A percentile compares a stretch with the other conserved stretches of the same genome.
Conservation (phyloP, 192 early-diverging fungal genomes). For the Geranomyces michiganensis region DNA sequence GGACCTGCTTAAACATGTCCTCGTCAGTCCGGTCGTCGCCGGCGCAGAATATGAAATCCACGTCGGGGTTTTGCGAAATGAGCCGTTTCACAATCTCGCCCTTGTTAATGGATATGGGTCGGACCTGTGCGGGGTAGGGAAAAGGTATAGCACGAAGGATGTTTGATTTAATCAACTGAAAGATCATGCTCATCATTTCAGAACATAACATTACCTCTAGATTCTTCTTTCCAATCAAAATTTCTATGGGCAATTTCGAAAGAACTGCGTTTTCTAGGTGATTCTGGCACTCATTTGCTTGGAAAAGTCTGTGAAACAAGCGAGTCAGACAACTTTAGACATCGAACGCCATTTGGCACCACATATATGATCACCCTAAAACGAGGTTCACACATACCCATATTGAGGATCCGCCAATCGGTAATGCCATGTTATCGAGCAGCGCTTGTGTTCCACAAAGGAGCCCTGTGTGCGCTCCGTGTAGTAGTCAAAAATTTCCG, state of each 20-base stretch:
- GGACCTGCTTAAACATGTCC: slow-evolving; percentile 89
- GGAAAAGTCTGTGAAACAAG: slow-evolving; percentile 60
- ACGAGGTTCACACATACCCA: slow-evolving; percentile 50
- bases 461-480: slow-evolving; percentile 94
- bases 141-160: neutral
- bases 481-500: slow-evolving; percentile 92
- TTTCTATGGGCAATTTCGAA: slow-evolving; percentile 92
- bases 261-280: slow-evolving; percentile 89
- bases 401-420: slow-evolving; percentile 93
- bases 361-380: too few relatives aligned
- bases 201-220: slow-evolving; percentile 62
- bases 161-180: too few relatives aligned
- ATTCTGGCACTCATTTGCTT: slow-evolving; percentile 97
- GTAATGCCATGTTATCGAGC: slow-evolving; percentile 97
- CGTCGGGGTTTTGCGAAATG: slow-evolving; percentile 59
- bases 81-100: slow-evolving; percentile 95
- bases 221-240: slow-evolving; percentile 95
- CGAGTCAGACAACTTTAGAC: too few relatives aligned
- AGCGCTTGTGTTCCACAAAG: slow-evolving; percentile 90
- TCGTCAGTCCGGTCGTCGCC: slow-evolving; percentile 98
- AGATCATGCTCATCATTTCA: too few relatives aligned
- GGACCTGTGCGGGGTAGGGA: slow-evolving; percentile 48
- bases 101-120: slow-evolving; percentile 93
- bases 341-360: too few relatives aligned
- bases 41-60: slow-evolving; percentile 93